These are phyloP conservation scores for Beauveria varroae DNA, from an alignment of 2,329 filamentous ascomycete species.

Conservation along the genomic window DNA sequence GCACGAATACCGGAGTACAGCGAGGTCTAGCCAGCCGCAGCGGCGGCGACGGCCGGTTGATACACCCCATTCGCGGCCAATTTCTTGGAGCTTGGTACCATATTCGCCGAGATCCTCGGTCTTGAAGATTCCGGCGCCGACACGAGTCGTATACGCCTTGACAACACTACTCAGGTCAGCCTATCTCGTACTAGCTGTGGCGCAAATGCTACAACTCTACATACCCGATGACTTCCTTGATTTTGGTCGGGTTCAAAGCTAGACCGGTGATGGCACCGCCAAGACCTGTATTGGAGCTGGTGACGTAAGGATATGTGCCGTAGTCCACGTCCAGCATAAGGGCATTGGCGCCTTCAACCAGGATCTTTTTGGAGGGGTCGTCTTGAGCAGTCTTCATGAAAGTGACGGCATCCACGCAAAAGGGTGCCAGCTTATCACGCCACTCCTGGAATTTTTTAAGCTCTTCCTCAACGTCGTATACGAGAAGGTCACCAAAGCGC, in stretches of 20 bases:
- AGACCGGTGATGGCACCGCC: constrained; percentile 55
- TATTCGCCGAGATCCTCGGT: constrained; percentile 46
- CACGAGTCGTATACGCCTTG: constrained; percentile 44
- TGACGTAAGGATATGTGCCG: constrained; percentile 24
- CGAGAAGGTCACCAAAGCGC: constrained; percentile 58
- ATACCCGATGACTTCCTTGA: constrained; percentile 49
- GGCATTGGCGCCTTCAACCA: constrained; percentile 57
- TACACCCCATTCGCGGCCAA: constrained; percentile 35
- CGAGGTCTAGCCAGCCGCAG: constrained; percentile 56
- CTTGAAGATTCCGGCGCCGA: constrained; percentile 57
- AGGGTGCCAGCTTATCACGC: constrained; percentile 48
- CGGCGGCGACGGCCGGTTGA: constrained; percentile 53
- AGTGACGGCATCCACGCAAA: constrained; percentile 59
- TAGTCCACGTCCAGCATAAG: constrained; percentile 62
- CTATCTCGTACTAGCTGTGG: not conserved
- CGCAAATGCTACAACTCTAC: not conserved
- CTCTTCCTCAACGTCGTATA: constrained; percentile 64
- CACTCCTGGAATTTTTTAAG: constrained; percentile 54
- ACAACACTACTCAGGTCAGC: not conserved
- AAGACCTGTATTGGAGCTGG: constrained; percentile 7
- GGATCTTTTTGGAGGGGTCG: constrained; percentile 44
- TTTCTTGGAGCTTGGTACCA: constrained; percentile 39
- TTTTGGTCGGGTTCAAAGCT: constrained; percentile 51
- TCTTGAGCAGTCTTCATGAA: constrained; percentile 56
- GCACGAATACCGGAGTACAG: constrained; percentile 57